A percentile compares a stretch with the other conserved stretches of the same genome.
phyloP scores from a whole-genome alignment of 768 basidiomycete species.

The Amanita molliuscula region DNA sequence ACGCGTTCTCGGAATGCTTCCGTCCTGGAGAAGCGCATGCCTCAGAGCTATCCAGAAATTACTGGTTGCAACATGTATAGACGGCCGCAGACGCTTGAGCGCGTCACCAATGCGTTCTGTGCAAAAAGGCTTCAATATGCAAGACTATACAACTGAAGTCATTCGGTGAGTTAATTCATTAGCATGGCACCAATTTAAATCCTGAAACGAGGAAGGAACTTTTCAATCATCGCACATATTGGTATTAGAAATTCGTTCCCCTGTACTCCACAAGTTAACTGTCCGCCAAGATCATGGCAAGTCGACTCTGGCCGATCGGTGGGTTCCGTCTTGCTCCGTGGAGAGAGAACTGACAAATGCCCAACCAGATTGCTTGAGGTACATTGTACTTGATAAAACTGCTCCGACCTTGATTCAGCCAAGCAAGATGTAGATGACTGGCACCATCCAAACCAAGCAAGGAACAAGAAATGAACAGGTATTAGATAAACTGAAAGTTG shows the following conservation, averaged over 20 bases:
- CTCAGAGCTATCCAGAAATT: slow-evolving; percentile 15
- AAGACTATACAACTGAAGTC: slow-evolving; percentile 54
- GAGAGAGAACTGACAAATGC: not conserved
- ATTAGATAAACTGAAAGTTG: slow-evolving; percentile 91
- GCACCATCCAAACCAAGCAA: slow-evolving; percentile 64
- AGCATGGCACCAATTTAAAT: not conserved
- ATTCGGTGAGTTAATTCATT: slow-evolving; percentile 40
- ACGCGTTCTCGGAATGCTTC: slow-evolving; percentile 14
- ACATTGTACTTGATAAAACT: slow-evolving; percentile 6
- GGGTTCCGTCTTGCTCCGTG: slow-evolving; percentile 15
- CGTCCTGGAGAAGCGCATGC: slow-evolving; percentile 18
- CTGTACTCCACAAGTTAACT: not conserved
- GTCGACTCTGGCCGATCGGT: slow-evolving; percentile 87
- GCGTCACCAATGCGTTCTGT: slow-evolving; percentile 18
- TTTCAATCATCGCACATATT: slow-evolving; percentile 96
- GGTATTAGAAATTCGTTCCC: slow-evolving; percentile 28
- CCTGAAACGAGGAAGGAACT: slow-evolving; percentile 47
- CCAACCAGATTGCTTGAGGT: slow-evolving; percentile 62
- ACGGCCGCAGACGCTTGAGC: slow-evolving; percentile 16
- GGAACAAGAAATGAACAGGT: slow-evolving; percentile 74
- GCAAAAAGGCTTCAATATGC: slow-evolving; percentile 35
- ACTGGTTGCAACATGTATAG: slow-evolving; percentile 9
- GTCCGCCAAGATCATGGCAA: slow-evolving; percentile 81
- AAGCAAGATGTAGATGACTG: slow-evolving; percentile 54
- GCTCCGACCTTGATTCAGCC: slow-evolving; percentile 3